Evolutionary conservation across 1,284 basidiomycete species (phyloP), one percentile per base, ranked within the genome.

Genomic region (Porogramme epimiltina): DNA sequence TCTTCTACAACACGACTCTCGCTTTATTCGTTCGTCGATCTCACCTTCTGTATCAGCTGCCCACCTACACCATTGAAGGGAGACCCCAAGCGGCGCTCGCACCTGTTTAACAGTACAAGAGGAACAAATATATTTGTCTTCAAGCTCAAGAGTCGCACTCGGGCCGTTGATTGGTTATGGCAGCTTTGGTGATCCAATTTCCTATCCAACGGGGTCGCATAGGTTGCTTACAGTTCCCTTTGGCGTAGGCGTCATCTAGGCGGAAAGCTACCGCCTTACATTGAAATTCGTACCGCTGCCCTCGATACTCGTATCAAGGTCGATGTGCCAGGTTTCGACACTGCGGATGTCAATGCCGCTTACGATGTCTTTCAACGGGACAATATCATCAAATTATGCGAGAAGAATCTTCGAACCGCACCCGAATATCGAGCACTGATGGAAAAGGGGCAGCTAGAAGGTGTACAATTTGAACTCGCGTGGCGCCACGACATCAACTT

Each of bases 141-240:
- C 68, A 91, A 93, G 62, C 66, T 72, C 25, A 89, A 85, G 70
- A 83, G 80, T 53, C 80, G 87, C 13, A 82, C 86, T 13, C 75
- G 89, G 45, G 86, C 87, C 2, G 74, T 79, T 24, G 92, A 95
- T 66, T 95, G 92, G 93, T 73, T 84, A 41, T 94, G 91, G 91
- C 78, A 82, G 52, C 70, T 94, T 42, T 90, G 90, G 88, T 86
- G 56, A 46, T 61, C 13, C 15, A 8, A 9, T 33, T 24, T 18
- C 16, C 10, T 46, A 22, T 45, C 33, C 45, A n/a, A n/a, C n/a
- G n/a, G n/a, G n/a, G n/a, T 38, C 18, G 37, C n/a, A 4, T n/a
- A 3, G 11, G 3, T 23, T 16, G 4, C 31, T 28, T 2, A 15
- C 40, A 6, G 8, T 4, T 22, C 16, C 5, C 34, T 37, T 16